A percentile compares a stretch with the other conserved stretches of the same genome.
Evolutionary conservation across 306 rosid genomes (phyloP).

Genomic region (Acacia acuminata): DNA sequence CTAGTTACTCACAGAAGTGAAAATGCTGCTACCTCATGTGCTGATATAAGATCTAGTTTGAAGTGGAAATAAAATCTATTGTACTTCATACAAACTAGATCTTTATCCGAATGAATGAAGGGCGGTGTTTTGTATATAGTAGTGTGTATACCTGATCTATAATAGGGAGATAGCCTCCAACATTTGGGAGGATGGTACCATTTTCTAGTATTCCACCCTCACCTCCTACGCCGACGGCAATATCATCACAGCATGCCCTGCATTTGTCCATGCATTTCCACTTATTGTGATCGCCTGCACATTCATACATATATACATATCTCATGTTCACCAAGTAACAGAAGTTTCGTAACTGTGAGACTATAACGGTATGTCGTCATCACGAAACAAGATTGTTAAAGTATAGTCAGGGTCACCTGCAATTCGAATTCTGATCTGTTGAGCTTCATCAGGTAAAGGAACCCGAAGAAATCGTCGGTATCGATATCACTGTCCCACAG

Average conservation of each 20-base stretch:
- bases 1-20: no score
- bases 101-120: no score
- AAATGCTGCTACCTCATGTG: no score
- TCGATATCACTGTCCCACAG: slow-evolving; percentile 88
- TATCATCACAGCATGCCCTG: slow-evolving; percentile 89
- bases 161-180: slow-evolving; percentile 91
- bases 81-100: no score
- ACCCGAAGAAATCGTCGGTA: slow-evolving; percentile 82
- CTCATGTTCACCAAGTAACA: background rate
- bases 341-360: no score
- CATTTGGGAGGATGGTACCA: slow-evolving; percentile 76
- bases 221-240: slow-evolving; percentile 91
- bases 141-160: slow-evolving; percentile 67
- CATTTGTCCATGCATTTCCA: slow-evolving; percentile 84
- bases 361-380: no score
- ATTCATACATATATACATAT: background rate
- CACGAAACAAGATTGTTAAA: no score
- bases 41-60: no score
- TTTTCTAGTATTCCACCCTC: slow-evolving; percentile 81
- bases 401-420: slow-evolving; percentile 50
- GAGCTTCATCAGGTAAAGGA: slow-evolving; percentile 85
- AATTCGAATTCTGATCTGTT: slow-evolving; percentile 79
- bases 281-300: slow-evolving; percentile 72
- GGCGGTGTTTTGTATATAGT: no score
- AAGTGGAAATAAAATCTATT: no score